Evolutionary conservation across 2,329 filamentous ascomycete species (phyloP), one percentile per base, ranked within the genome.

Genomic region (Chrysoporthe deuterocubensis): DNA sequence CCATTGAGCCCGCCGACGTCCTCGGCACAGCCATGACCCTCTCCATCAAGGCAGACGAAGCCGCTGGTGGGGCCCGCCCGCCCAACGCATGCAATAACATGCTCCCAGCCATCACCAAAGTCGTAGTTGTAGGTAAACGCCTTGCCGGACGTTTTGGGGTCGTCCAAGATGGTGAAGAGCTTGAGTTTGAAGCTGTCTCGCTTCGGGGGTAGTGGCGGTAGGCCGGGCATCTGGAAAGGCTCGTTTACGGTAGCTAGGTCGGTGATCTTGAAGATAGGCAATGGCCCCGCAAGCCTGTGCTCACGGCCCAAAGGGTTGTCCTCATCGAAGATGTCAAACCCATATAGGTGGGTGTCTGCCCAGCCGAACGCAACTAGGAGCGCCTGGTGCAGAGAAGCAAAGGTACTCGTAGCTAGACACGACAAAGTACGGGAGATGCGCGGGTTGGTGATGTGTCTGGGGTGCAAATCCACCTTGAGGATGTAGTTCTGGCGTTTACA

Each of bases 11-110:
- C 65, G 11, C 76, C 76, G 13, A 71, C 72, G 64, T 78, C 76
- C 69, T 80, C 78, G 21, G 76, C 74, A 37, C 74, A 71, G 9
- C 62, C 59, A 67, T 78, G 75, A 13, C 61, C 61, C 21, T n/a
- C 8, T 16, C 61, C 61, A 18, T 46, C 44, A 16, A 63, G 44
- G 16, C 44, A 46, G 18, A 21, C 21, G 46, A 54, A 63, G 4
- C 50, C 48, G 14, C n/a, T 14, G 8, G 61, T 63, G 34, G 34
- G 34, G 18, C 40, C 34, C 26, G 65, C 64, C 44, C 70, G 70
- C 4, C 70, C 70, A 18, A 46, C 61, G 63, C 72, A 62, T 3
- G 68, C 71, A 13, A 73, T 56, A 52, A 56, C 54, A 52, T 74
- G 72, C 50, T 71, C 70, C 71, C 72, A 74, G 54, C 69, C 67